These are phyloP conservation scores for Crithidia bombi DNA, from an alignment of 208 protist species.

Conservation along the genomic window DNA sequence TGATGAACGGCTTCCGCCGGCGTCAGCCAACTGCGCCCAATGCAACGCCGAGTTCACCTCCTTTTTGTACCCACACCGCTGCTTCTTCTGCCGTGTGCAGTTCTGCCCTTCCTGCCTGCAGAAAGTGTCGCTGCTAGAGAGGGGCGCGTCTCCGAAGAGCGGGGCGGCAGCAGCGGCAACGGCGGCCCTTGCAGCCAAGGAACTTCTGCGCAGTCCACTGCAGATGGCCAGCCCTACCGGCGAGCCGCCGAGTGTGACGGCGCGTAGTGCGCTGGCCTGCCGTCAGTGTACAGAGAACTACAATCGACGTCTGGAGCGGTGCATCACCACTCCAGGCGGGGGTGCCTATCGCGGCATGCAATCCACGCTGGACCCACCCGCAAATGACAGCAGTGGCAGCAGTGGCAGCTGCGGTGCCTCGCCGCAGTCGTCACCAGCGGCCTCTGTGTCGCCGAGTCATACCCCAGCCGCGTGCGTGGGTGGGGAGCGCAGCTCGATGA, in stretches of 20 bases:
- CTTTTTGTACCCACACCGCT: conserved; percentile 60
- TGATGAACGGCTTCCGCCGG: conserved; percentile 49
- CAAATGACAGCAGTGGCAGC: not conserved
- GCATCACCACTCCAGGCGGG: conserved; percentile 27
- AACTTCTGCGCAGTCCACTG: not conserved
- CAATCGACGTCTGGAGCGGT: conserved; percentile 44
- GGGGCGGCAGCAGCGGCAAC: not conserved
- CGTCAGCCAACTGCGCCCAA: conserved; percentile 46
- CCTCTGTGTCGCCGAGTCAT: not conserved
- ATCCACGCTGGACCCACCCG: conserved; percentile 10
- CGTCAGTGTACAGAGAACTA: conserved; percentile 72
- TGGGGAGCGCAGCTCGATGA: conserved; percentile 20
- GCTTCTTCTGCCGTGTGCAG: conserved; percentile 66
- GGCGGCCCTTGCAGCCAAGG: not conserved
- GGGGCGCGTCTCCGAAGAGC: not conserved
- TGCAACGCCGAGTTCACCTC: conserved; percentile 73
- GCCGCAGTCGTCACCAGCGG: not conserved
- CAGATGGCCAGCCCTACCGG: not conserved
- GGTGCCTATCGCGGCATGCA: conserved; percentile 37
- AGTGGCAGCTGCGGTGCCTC: not conserved
- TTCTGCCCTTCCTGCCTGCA: conserved; percentile 70
- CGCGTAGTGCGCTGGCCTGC: conserved; percentile 43
- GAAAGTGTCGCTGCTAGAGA: conserved; percentile 27
- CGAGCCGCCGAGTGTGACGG: conserved; percentile 2
- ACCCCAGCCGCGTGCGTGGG: conserved; percentile 16